Conservation (phyloP, 2,329 filamentous ascomycete species). For the Colletotrichum sp. region DNA sequence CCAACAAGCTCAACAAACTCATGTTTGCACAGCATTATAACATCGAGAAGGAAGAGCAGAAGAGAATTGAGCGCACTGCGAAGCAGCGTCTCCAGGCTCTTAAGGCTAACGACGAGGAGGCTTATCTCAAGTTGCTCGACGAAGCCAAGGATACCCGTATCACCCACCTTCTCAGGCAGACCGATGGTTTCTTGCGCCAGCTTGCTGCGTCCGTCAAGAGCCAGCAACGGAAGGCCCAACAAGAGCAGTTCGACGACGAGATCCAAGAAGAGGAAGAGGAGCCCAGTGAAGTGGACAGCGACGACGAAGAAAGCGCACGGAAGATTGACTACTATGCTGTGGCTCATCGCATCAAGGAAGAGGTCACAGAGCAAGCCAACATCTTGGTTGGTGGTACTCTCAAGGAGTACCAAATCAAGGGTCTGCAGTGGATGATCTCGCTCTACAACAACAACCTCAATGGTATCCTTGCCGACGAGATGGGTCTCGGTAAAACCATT, state of each 20-base stretch:
- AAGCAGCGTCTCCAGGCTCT: constrained; percentile 99
- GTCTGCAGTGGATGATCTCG: constrained; percentile 99
- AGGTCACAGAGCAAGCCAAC: constrained; percentile 79
- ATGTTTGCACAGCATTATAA: constrained; percentile 92
- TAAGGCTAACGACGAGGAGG: constrained; percentile 99
- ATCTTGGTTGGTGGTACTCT: constrained; percentile 91
- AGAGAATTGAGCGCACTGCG: constrained; percentile 94
- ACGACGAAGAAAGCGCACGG: constrained; percentile 71
- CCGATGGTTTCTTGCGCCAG: constrained; percentile 95
- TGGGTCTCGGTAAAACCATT: constrained; percentile 99
- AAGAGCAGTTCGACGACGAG: constrained; percentile 73
- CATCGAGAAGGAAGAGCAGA: constrained; percentile 99
- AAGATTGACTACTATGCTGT: constrained; percentile 99
- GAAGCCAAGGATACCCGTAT: constrained; percentile 99
- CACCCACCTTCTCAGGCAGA: constrained; percentile 94
- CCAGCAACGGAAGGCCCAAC: constrained; percentile 81
- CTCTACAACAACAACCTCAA: constrained; percentile 99
- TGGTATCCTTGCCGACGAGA: constrained; percentile 97
- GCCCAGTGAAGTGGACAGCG: constrained; percentile 70
- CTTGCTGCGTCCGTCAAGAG: constrained; percentile 93
- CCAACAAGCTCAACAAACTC: constrained; percentile 84
- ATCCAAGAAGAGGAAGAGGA: constrained; percentile 65
- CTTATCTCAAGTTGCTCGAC: constrained; percentile 95
- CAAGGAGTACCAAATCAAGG: constrained; percentile 98
- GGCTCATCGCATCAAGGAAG: constrained; percentile 93